A percentile compares a stretch with the other conserved stretches of the same genome.
These are phyloP conservation scores for Colletotrichum sp. DNA, from an alignment of 2,329 filamentous ascomycete species.

Conservation along the genomic window DNA sequence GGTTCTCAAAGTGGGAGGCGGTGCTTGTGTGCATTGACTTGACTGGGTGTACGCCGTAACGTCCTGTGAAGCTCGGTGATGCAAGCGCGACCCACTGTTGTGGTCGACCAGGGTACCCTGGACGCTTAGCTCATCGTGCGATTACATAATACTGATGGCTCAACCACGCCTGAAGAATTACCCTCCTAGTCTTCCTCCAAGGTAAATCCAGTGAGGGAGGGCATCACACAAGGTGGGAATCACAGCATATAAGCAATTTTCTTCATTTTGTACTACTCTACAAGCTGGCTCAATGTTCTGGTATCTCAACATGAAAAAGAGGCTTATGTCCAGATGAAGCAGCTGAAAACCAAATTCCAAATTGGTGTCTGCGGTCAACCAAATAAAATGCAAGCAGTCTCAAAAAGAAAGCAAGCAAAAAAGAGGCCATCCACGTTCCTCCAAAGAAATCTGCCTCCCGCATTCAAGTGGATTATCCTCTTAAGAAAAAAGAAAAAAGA, in stretches of 20 bases:
- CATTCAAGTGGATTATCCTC: background rate
- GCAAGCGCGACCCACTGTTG: background rate
- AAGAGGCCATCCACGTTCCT: background rate
- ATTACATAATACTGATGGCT: conserved; percentile 3
- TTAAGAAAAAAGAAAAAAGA: background rate
- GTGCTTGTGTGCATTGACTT: conserved; percentile 15
- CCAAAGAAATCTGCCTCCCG: background rate
- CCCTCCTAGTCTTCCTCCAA: background rate
- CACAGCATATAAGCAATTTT: background rate
- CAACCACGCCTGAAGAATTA: background rate
- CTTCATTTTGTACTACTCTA: background rate
- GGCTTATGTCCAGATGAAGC: background rate
- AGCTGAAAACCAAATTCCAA: background rate
- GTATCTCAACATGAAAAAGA: background rate
- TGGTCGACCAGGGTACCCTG: background rate
- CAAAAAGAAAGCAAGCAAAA: background rate
- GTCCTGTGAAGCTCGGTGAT: conserved; percentile 18
- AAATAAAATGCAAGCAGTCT: background rate
- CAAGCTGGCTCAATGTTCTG: background rate
- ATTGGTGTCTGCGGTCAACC: background rate
- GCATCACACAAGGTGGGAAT: background rate
- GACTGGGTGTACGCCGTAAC: conserved; percentile 2
- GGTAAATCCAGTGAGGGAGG: background rate
- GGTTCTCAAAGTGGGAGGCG: conserved; percentile 9
- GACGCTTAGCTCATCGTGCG: background rate